Conservation (phyloP, 192 early-diverging fungal genomes). For the Funneliformis geosporum region DNA sequence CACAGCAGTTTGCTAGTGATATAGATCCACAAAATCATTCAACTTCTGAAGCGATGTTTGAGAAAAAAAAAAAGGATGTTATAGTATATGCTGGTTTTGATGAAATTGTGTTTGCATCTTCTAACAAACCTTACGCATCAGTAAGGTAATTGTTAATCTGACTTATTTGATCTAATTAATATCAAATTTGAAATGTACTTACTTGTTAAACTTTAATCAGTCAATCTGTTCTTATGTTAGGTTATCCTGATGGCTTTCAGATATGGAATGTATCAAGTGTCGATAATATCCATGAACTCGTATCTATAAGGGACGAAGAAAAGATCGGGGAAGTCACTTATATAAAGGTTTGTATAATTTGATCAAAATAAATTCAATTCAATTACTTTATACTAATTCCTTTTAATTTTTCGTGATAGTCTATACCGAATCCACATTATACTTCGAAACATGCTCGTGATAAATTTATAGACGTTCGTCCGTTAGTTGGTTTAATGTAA, state of each 20-base stretch:
- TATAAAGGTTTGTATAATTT: slow-evolving; percentile 45
- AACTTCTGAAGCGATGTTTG: neutral
- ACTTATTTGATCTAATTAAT: neutral
- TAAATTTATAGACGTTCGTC: slow-evolving; percentile 44
- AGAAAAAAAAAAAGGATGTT: slow-evolving; percentile 28
- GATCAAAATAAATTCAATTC: neutral
- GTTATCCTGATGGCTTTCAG: slow-evolving; percentile 76
- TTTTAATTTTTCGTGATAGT: slow-evolving; percentile 10
- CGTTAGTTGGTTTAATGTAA: slow-evolving; percentile 55
- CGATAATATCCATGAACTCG: slow-evolving; percentile 68
- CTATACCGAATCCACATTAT: slow-evolving; percentile 39
- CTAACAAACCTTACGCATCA: neutral
- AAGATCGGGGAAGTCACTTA: slow-evolving; percentile 48
- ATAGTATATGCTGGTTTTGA: slow-evolving; percentile 40
- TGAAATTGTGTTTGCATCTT: slow-evolving; percentile 27
- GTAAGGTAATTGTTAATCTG: neutral
- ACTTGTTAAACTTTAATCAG: slow-evolving; percentile 18
- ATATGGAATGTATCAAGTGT: slow-evolving; percentile 72
- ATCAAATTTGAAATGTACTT: neutral
- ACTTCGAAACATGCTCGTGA: slow-evolving; percentile 35
- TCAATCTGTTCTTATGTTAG: slow-evolving; percentile 60
- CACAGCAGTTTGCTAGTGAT: neutral
- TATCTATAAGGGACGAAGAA: slow-evolving; percentile 56
- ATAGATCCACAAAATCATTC: neutral
- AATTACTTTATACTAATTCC: neutral